Evolutionary conservation across 106 monocot genomes (phyloP), one percentile per base, ranked within the genome.

Genomic region (Alisma plantagoaquatica): DNA sequence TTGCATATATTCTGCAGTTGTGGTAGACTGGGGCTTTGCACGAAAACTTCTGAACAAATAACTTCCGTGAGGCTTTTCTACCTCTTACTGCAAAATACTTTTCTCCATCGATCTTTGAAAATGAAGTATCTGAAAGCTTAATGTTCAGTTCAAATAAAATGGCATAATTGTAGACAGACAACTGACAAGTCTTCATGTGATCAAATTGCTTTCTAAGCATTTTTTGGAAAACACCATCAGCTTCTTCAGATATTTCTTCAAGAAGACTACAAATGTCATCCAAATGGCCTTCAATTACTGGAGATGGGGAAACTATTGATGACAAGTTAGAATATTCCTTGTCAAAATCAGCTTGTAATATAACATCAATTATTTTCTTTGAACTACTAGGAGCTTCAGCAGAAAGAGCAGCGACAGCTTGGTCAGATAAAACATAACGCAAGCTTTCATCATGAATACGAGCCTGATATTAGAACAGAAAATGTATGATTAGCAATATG

Each of bases 11-110:
- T 47, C 89, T 84, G 48, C 84, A 96, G 52, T 96, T 96, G 53
- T 96, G 84, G 67, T 96, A 96, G 51, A 96, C 88, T 55, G 88
- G 94, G 27, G 88, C 71, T 68, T 96, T 96, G 65, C 94, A 96
- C 7, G 94, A 84, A 42, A 96, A 96, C 46, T 96, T 89, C 60
- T 78, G 77, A 53, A 96, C 80, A 73, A 96, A 96, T 51, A 78
- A 72, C 41, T 80, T 81, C 28, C 88, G 74, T n/a, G 94, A 84
- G 58, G 77, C 64, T 58, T 75, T 88, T 42, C 65, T 75, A 27
- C 68, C 61, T 61, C 49, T 23, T 56, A 49, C 23, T 44, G 54
- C 27, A 35, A 59, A 33, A 26, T 20, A 59, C 41, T 75, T 84
- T 41, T 64, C 67, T 48, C 73, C 81, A 65, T 53, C 74, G 65